Conservation (phyloP, 176 grass and related monocot species). For the Tuctoria greenei region DNA sequence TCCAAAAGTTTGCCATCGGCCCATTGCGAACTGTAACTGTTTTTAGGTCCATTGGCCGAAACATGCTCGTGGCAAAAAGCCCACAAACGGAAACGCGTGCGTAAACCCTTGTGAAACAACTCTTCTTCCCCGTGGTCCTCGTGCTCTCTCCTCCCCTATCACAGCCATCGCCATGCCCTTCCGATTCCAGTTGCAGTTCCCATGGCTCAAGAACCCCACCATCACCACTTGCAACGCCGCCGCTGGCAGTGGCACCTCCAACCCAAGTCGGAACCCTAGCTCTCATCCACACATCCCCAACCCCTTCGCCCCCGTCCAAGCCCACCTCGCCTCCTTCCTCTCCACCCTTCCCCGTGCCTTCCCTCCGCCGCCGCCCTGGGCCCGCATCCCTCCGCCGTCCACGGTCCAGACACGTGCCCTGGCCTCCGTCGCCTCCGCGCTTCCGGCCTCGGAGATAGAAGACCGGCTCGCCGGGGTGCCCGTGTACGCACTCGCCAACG, state of each 20-base stretch:
- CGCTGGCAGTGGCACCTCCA: neutral
- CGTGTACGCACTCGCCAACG: constrained; percentile 72
- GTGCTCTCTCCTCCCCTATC: neutral
- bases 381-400: constrained; percentile 10
- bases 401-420: neutral
- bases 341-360: constrained; percentile 21
- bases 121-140: neutral
- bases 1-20: too few relatives aligned
- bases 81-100: too few relatives aligned
- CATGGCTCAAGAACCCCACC: constrained; percentile 38
- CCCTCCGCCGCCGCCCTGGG: constrained; percentile 10
- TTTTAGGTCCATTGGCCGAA: too few relatives aligned
- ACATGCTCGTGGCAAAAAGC: too few relatives aligned
- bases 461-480: constrained; percentile 71
- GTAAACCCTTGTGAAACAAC: too few relatives aligned
- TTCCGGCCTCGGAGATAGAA: constrained; percentile 43
- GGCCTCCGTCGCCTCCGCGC: neutral
- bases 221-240: neutral
- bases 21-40: too few relatives aligned
- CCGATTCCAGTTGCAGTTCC: constrained; percentile 46
- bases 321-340: constrained; percentile 49
- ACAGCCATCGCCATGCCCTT: constrained; percentile 36
- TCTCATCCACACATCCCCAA: constrained; percentile 17
- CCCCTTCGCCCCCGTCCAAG: constrained; percentile 48
- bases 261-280: neutral